Percentiles rank a stretch among this genome's conserved stretches.
Conservation (phyloP, 139 green algal species). For the Chlamydomonas incerta region DNA sequence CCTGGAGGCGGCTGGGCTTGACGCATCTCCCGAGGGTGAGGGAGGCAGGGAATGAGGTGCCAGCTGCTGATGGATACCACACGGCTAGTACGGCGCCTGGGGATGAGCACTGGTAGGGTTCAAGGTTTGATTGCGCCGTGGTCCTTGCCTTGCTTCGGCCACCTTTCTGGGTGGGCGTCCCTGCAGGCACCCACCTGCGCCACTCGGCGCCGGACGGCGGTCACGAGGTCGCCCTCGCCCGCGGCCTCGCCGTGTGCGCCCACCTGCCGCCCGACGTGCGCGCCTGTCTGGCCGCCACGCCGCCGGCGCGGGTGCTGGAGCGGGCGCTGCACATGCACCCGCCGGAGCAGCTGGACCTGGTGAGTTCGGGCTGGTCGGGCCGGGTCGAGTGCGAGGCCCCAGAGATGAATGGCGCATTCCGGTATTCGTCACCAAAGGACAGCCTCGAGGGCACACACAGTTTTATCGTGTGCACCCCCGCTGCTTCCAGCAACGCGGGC, state of each 20-base stretch:
- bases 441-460: no score
- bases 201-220: no score
- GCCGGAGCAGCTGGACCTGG: neutral
- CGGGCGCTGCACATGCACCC: neutral
- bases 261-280: neutral
- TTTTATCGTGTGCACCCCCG: neutral
- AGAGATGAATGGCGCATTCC: no score
- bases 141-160: no score
- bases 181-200: no score
- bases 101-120: neutral
- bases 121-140: no score
- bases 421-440: neutral
- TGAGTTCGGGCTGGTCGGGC: neutral
- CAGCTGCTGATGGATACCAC: neutral
- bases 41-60: neutral
- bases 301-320: neutral
- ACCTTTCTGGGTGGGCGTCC: no score
- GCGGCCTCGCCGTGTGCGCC: neutral
- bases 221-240: neutral
- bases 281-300: neutral
- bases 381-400: neutral
- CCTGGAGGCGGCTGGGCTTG: neutral
- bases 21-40: neutral
- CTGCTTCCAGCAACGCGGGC: no score
- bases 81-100: neutral